These are phyloP conservation scores for Dactylonectria macrodidyma DNA, from an alignment of 2,329 filamentous ascomycete species.

Conservation along the genomic window DNA sequence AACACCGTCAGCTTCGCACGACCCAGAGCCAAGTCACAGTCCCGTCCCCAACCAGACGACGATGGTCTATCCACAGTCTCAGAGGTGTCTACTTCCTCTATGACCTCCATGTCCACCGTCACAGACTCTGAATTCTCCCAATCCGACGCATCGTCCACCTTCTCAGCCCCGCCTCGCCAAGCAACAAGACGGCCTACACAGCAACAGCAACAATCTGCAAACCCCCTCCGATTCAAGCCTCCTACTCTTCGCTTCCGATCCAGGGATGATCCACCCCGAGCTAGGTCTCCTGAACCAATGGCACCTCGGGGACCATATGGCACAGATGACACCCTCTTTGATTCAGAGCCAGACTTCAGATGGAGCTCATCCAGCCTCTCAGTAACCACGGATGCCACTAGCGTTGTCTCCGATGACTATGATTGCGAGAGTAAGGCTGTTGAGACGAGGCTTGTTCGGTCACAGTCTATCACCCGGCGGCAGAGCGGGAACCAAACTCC, in stretches of 20 bases:
- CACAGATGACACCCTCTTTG: conserved; percentile 45
- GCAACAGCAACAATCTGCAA: conserved; percentile 11
- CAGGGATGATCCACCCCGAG: conserved; percentile 31
- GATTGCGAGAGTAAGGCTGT: conserved; percentile 32
- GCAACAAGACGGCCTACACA: conserved; percentile 18
- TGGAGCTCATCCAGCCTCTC: conserved; percentile 45
- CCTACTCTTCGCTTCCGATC: conserved; percentile 45
- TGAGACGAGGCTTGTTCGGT: conserved; percentile 40
- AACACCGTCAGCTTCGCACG: conserved; percentile 30
- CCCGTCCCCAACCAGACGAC: conserved; percentile 34
- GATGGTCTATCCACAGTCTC: conserved; percentile 46
- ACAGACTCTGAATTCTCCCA: conserved; percentile 13
- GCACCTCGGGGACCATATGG: conserved; percentile 41
- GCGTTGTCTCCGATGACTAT: conserved; percentile 46
- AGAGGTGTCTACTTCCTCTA: conserved; percentile 38
- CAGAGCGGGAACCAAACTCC: conserved; percentile 34
- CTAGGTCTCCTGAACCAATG: conserved; percentile 38
- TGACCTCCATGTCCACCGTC: conserved; percentile 27
- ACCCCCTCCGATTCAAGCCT: conserved; percentile 44
- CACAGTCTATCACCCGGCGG: conserved; percentile 39
- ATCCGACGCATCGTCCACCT: conserved; percentile 11
- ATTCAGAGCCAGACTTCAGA: conserved; percentile 43
- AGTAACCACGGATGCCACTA: conserved; percentile 43
- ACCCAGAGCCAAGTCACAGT: conserved; percentile 41
- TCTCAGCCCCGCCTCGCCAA: conserved; percentile 25